Evolutionary conservation across 1,284 basidiomycete genomes (phyloP).

Genomic region (Laetiporus sulphureus): DNA sequence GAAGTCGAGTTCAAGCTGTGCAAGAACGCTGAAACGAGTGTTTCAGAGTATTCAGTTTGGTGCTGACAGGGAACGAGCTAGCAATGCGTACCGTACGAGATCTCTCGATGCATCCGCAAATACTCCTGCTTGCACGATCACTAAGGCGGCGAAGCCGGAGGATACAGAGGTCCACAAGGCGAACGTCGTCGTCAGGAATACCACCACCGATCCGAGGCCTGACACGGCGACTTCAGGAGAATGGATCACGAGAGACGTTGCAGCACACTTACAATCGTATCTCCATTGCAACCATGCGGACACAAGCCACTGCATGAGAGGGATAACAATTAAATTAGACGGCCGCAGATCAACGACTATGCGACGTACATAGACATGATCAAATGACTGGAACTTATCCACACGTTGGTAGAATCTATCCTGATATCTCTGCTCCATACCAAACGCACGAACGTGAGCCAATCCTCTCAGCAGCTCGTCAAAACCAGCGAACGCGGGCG

Average conservation of each 20-base stretch:
- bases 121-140: conserved; percentile 68
- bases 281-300: conserved; percentile 65
- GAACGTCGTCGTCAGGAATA: conserved; percentile 69
- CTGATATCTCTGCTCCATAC: conserved; percentile 74
- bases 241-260: background rate
- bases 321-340: conserved; percentile 4
- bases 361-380: conserved; percentile 57
- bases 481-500: conserved; percentile 69
- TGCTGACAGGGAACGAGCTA: background rate
- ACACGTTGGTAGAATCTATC: conserved; percentile 67
- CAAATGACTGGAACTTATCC: conserved; percentile 69
- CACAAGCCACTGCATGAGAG: conserved; percentile 51
- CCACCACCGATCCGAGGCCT: conserved; percentile 72
- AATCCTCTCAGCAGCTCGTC: conserved; percentile 76
- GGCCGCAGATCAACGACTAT: background rate
- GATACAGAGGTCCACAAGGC: conserved; percentile 61
- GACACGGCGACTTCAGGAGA: conserved; percentile 1
- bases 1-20: conserved; percentile 69
- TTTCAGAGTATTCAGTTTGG: background rate
- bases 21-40: conserved; percentile 39
- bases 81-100: conserved; percentile 44
- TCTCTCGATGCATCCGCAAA: conserved; percentile 65
- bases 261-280: conserved; percentile 53
- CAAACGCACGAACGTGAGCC: conserved; percentile 76
- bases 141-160: conserved; percentile 73